Conservation (phyloP, 2,329 filamentous ascomycete genomes). For the Paecilomyces variotii region DNA sequence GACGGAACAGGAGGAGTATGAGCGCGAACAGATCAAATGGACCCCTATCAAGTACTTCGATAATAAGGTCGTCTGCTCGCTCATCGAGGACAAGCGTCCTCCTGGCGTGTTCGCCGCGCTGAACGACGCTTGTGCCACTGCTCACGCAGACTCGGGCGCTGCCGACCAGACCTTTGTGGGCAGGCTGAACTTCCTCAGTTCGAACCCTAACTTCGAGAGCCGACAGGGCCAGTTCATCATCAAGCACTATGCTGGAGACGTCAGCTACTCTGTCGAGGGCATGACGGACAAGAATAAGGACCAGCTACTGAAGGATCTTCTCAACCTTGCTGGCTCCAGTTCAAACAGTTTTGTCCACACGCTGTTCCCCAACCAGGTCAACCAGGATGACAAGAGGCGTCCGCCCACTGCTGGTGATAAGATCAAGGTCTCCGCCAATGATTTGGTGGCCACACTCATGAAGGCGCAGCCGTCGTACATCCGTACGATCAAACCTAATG, state of each 20-base stretch:
- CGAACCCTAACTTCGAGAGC: constrained; percentile 81
- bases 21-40: constrained; percentile 88
- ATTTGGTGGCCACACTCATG: constrained; percentile 90
- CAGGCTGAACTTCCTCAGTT: constrained; percentile 76
- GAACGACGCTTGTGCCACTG: constrained; percentile 98
- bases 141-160: constrained; percentile 86
- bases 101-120: constrained; percentile 90
- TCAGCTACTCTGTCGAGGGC: constrained; percentile 85
- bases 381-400: constrained; percentile 89
- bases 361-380: constrained; percentile 85
- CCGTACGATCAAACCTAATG: constrained; percentile 97
- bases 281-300: constrained; percentile 99
- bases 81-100: constrained; percentile 87
- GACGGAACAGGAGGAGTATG: constrained; percentile 93
- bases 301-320: constrained; percentile 84
- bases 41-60: constrained; percentile 99
- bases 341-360: constrained; percentile 79
- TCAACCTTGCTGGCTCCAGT: constrained; percentile 78
- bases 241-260: constrained; percentile 97
- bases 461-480: constrained; percentile 97
- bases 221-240: constrained; percentile 95
- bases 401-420: constrained; percentile 94
- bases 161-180: constrained; percentile 96
- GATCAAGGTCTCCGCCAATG: constrained; percentile 90
- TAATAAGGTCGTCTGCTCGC: constrained; percentile 96